Conservation (phyloP, 768 basidiomycete genomes). For the Tulasnella sp. region DNA sequence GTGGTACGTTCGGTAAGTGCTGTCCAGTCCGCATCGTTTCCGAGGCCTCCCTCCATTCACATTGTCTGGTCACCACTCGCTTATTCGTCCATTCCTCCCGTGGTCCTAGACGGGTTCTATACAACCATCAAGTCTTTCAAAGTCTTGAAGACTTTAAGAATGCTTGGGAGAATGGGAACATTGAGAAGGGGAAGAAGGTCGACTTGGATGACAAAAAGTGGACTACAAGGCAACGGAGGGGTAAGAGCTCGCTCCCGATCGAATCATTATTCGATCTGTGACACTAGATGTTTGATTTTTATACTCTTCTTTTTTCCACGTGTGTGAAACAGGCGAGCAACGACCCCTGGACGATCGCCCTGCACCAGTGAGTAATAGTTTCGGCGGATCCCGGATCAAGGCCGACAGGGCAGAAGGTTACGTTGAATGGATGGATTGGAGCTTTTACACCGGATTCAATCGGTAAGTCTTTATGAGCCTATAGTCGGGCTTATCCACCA, state of each 20-base stretch:
- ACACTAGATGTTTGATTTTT: not conserved
- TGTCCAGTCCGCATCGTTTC: no score
- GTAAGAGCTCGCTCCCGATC: not conserved
- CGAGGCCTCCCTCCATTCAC: no score
- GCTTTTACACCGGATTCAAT: conserved; percentile 22
- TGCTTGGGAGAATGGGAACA: conserved; percentile 1
- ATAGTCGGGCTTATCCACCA: not conserved
- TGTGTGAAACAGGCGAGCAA: not conserved
- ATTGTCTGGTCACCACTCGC: not conserved
- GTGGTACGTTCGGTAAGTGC: conserved; percentile 7
- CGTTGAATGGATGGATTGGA: conserved; percentile 23
- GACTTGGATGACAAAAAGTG: conserved; percentile 5
- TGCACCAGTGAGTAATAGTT: not conserved
- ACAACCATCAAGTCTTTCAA: conserved; percentile 17
- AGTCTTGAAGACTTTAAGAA: conserved; percentile 5
- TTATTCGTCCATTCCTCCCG: not conserved
- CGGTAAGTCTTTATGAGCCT: not conserved
- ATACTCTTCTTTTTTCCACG: not conserved
- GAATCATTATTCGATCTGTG: not conserved
- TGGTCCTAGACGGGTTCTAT: conserved; percentile 3
- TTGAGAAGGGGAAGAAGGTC: conserved; percentile 12
- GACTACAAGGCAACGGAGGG: not conserved
- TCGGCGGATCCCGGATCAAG: conserved; percentile 3
- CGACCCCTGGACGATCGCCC: conserved; percentile 12
- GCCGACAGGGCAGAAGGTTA: conserved; percentile 13